These are phyloP conservation scores for Lavandula angustifolia DNA, from an alignment of 257 asterid species.

Conservation along the genomic window DNA sequence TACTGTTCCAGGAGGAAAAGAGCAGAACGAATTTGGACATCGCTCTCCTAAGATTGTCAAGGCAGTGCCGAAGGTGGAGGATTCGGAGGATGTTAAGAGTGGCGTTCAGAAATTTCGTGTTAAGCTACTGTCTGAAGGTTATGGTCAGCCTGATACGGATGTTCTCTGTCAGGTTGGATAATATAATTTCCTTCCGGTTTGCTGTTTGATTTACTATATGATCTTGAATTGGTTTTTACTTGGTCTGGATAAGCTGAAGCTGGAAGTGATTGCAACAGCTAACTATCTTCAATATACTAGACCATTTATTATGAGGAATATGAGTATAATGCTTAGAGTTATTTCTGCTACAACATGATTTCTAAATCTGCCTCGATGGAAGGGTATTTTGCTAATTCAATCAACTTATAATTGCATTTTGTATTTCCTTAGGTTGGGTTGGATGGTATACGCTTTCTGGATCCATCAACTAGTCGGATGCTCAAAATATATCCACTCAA, in stretches of 20 bases:
- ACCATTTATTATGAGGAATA: not conserved
- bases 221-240: slow-evolving; percentile 6
- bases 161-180: slow-evolving; percentile 81
- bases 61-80: slow-evolving; percentile 73
- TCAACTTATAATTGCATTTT: slow-evolving; percentile 9
- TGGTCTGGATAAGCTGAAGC: slow-evolving; percentile 17
- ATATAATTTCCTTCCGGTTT: slow-evolving; percentile 4
- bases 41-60: slow-evolving; percentile 53
- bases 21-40: slow-evolving; percentile 40
- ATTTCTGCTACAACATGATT: not conserved
- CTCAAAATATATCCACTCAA: slow-evolving; percentile 71
- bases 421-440: slow-evolving; percentile 64
- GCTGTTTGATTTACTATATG: not conserved
- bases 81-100: slow-evolving; percentile 54
- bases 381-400: slow-evolving; percentile 1
- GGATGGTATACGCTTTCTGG: slow-evolving; percentile 81
- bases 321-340: slow-evolving; percentile 4
- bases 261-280: slow-evolving; percentile 22
- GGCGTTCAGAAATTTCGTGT: slow-evolving; percentile 75
- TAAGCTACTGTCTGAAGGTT: slow-evolving; percentile 75
- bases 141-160: slow-evolving; percentile 74
- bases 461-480: slow-evolving; percentile 64
- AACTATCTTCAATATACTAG: slow-evolving; percentile 6
- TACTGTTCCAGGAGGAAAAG: slow-evolving; percentile 44
- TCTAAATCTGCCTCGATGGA: slow-evolving; percentile 7